Evolutionary conservation across 2,329 filamentous ascomycete species (phyloP), one percentile per base, ranked within the genome.

Genomic region (Calonectria hawksworthii): DNA sequence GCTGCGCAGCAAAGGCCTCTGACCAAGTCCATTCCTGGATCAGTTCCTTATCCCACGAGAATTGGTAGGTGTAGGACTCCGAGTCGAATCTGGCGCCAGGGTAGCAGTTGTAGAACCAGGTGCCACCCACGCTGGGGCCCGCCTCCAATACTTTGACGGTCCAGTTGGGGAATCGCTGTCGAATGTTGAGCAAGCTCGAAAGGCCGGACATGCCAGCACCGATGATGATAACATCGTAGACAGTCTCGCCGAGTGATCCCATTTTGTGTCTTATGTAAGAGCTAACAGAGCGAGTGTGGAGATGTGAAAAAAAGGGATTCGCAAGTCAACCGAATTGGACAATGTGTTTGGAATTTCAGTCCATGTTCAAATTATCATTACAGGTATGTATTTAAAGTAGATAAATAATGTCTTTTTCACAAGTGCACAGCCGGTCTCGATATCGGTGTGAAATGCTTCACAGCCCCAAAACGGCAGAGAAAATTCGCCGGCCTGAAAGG

Each of bases 111-210:
- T 76, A 81, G 56, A 75, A 81, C 80, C 80, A 81, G 2, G 79
- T 81, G 3, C 80, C 56, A 74, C 79, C 79, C 0, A 81, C 77
- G 6, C 77, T 76, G 0, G 75, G 74, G 0, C 77, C 79, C 0
- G 73, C 71, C n/a, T 81, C 80, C 1, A 81, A 54, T 2, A 75
- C 72, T 21, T 69, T 75, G 23, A 81, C 73, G 0, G 73, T 54
- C 78, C 78, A 79, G 14, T 75, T 56, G 2, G 78, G 78, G 18
- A 80, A 77, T 5, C 63, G 82, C 47, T 88, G 72, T 11, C 83
- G 80, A 74, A 89, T 83, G 1, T 84, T 83, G 75, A 87, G 83
- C 14, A 87, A 79, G 0, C 83, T 82, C 59, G 84, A 86, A 51
- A 89, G 83, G 0, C 87, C 86, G 7, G 83, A 85, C 8, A 88